Conservation (phyloP, 257 asterid genomes). For the Forsythia viridissima region DNA sequence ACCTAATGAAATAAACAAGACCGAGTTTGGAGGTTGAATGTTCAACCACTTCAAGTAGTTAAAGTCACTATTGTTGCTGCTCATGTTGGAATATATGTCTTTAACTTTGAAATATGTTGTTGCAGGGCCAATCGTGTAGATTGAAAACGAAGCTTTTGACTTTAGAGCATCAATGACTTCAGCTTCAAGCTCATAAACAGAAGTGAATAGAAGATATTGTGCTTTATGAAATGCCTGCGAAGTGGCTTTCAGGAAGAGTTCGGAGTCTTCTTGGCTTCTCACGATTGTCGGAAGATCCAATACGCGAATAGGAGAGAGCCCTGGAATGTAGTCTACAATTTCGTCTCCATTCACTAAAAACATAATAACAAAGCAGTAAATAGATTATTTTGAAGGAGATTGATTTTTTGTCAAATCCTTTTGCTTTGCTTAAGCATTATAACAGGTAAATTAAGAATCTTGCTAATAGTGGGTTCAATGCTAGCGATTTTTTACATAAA, state of each 20-base stretch:
- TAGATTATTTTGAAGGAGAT: not conserved
- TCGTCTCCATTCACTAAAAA: conserved; percentile 30
- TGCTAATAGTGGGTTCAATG: no score
- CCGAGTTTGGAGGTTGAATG: conserved; percentile 48
- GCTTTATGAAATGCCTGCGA: conserved; percentile 23
- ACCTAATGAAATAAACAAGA: conserved; percentile 61
- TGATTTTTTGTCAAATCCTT: no score
- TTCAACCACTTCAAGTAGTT: conserved; percentile 48
- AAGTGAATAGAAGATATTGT: conserved; percentile 43
- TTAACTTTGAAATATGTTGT: conserved; percentile 24
- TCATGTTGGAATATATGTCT: not conserved
- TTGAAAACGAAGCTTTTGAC: conserved; percentile 25
- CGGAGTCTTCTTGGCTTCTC: not conserved
- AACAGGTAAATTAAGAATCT: no score
- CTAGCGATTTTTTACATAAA: no score
- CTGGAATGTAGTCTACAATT: conserved; percentile 45
- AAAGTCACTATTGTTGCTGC: not conserved
- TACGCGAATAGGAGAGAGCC: conserved; percentile 37
- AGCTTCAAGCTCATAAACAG: conserved; percentile 49
- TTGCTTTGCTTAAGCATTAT: no score
- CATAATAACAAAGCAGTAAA: not conserved
- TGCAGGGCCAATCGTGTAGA: conserved; percentile 50
- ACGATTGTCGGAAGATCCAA: conserved; percentile 48
- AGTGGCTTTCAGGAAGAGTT: not conserved
- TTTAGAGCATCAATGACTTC: conserved; percentile 36